A percentile compares a stretch with the other conserved stretches of the same genome.
These are phyloP conservation scores for Clathrus columnatus DNA, from an alignment of 768 basidiomycete species.

Conservation along the genomic window DNA sequence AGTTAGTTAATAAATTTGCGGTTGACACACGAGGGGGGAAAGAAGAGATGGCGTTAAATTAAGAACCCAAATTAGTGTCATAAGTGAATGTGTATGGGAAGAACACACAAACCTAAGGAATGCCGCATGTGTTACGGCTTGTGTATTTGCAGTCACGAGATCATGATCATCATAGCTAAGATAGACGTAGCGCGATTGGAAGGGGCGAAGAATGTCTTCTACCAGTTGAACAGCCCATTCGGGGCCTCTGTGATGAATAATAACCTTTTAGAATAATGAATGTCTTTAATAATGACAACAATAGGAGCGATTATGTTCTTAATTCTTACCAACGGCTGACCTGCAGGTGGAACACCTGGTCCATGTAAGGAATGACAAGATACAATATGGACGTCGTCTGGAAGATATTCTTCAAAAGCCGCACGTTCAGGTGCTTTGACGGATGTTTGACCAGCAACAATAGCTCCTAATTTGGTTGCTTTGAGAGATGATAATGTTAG, in stretches of 20 bases:
- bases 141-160: conserved; percentile 92
- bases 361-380: conserved; percentile 95
- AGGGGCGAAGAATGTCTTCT: conserved; percentile 70
- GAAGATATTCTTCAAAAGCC: conserved; percentile 86
- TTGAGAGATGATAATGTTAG: not conserved
- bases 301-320: not conserved
- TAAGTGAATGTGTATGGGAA: not conserved
- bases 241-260: conserved; percentile 80
- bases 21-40: too few relatives aligned
- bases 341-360: conserved; percentile 76
- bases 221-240: conserved; percentile 67
- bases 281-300: not conserved
- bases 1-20: too few relatives aligned
- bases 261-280: conserved; percentile 45
- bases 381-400: conserved; percentile 78
- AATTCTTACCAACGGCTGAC: conserved; percentile 81
- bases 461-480: conserved; percentile 89
- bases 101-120: conserved; percentile 66
- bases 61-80: not conserved
- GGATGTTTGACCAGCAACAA: conserved; percentile 93
- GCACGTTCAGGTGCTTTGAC: conserved; percentile 90
- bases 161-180: conserved; percentile 97
- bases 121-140: conserved; percentile 96
- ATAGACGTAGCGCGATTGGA: conserved; percentile 82
- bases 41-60: too few relatives aligned